Evolutionary conservation across 106 monocot species (phyloP).

Genomic region (Amphibolis antarctica): DNA sequence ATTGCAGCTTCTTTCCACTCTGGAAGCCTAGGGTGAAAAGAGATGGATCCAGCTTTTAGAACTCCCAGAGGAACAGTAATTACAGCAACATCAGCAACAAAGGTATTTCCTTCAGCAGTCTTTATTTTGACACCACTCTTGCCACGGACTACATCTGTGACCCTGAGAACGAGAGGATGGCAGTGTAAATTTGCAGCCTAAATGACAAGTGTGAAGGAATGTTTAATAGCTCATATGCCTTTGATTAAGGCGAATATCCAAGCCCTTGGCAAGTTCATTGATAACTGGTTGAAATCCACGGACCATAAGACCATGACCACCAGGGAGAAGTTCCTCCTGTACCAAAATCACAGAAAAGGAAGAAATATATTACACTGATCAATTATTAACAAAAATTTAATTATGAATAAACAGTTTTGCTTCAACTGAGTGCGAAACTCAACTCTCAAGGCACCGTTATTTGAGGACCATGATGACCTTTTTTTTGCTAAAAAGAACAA

Average conservation of each 20-base stretch:
- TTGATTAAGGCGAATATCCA: conserved; percentile 76
- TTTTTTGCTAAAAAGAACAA: too few relatives aligned
- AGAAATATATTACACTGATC: too few relatives aligned
- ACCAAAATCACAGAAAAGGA: not conserved
- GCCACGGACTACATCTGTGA: conserved; percentile 50
- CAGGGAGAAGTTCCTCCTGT: conserved; percentile 86
- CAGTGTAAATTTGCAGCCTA: not conserved
- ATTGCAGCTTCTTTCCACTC: conserved; percentile 92
- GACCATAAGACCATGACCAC: conserved; percentile 96
- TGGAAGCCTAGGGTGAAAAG: conserved; percentile 80
- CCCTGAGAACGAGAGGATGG: conserved; percentile 33
- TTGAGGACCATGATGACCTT: too few relatives aligned
- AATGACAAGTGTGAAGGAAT: not conserved
- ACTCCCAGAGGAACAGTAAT: conserved; percentile 87
- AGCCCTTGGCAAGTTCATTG: conserved; percentile 78
- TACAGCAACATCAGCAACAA: conserved; percentile 72
- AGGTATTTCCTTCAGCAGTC: conserved; percentile 53
- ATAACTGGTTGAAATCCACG: conserved; percentile 88
- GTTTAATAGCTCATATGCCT: conserved; percentile 19
- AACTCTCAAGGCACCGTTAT: too few relatives aligned
- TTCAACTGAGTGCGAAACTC: too few relatives aligned
- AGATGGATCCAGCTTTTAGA: conserved; percentile 63
- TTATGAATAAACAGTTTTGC: too few relatives aligned
- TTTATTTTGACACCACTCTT: conserved; percentile 74
- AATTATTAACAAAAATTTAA: too few relatives aligned